phyloP scores from a whole-genome alignment of 108 stramenopile species.

The Mayamaea pseudoterrestris region DNA sequence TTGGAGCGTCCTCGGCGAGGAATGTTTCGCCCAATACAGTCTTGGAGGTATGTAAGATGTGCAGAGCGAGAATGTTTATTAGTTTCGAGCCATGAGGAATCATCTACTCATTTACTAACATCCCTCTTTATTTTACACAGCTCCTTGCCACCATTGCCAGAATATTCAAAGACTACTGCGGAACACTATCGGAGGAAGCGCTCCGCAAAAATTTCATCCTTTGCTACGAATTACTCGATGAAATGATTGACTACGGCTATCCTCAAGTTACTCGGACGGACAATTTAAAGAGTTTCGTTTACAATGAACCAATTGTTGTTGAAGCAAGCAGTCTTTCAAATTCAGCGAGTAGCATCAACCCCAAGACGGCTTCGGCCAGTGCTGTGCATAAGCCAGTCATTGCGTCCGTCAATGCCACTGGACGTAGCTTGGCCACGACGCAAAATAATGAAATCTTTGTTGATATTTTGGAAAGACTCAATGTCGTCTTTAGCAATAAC shows the following conservation, averaged over 20 bases:
- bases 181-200: constrained; percentile 92
- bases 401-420: constrained; percentile 62
- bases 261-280: constrained; percentile 95
- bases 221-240: constrained; percentile 98
- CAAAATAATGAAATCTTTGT: constrained; percentile 99
- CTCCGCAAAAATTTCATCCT: constrained; percentile 99
- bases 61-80: constrained; percentile 1
- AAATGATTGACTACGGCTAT: constrained; percentile 97
- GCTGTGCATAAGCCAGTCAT: constrained; percentile 95
- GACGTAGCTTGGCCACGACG: constrained; percentile 40
- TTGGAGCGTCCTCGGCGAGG: constrained; percentile 89
- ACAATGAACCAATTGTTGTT: constrained; percentile 97
- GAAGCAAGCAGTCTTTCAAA: constrained; percentile 61
- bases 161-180: constrained; percentile 99
- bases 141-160: constrained; percentile 93
- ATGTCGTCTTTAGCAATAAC: constrained; percentile 93
- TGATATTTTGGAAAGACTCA: constrained; percentile 97
- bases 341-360: constrained; percentile 82
- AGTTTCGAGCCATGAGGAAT: neutral
- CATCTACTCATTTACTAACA: neutral
- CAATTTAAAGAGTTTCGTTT: constrained; percentile 92
- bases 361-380: constrained; percentile 91
- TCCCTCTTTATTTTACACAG: constrained; percentile 38
- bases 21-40: constrained; percentile 76
- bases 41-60: constrained; percentile 35